phyloP scores from a whole-genome alignment of 2,329 filamentous ascomycete species.

The Phialophora tarda region DNA sequence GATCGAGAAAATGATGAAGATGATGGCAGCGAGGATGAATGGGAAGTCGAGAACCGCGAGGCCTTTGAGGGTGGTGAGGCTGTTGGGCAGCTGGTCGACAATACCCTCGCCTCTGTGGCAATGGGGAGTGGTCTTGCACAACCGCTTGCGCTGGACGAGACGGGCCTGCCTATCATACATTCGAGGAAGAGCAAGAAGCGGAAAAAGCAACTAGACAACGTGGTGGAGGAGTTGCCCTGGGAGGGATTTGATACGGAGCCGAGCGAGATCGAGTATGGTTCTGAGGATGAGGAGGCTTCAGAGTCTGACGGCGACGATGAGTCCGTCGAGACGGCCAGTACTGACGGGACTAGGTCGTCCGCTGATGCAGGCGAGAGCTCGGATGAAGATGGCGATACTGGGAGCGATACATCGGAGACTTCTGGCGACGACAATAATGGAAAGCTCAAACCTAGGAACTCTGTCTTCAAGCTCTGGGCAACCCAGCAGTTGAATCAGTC shows the following conservation, averaged over 20 bases:
- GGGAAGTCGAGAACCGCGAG: slow-evolving; percentile 43
- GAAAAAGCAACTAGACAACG: slow-evolving; percentile 44
- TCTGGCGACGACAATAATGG: slow-evolving; percentile 42
- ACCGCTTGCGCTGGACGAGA: slow-evolving; percentile 78
- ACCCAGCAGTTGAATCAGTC: slow-evolving; percentile 83
- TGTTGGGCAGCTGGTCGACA: no score
- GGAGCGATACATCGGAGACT: slow-evolving; percentile 41
- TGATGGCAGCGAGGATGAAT: slow-evolving; percentile 38
- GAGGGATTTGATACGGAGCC: slow-evolving; percentile 53
- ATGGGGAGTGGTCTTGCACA: slow-evolving; percentile 82
- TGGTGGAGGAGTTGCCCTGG: slow-evolving; percentile 50
- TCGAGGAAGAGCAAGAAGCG: slow-evolving; percentile 73
- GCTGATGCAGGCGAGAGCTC: slow-evolving; percentile 42
- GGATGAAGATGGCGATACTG: slow-evolving; percentile 42
- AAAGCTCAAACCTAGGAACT: slow-evolving; percentile 54
- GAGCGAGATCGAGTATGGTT: slow-evolving; percentile 41
- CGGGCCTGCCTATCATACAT: slow-evolving; percentile 76
- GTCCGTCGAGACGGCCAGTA: slow-evolving; percentile 39
- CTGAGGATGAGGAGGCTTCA: slow-evolving; percentile 27
- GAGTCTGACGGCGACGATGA: slow-evolving; percentile 31
- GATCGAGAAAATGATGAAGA: slow-evolving; percentile 30
- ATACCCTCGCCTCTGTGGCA: not conserved
- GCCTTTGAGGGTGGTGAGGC: slow-evolving; percentile 26
- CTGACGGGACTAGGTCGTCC: slow-evolving; percentile 12
- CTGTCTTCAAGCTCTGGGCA: slow-evolving; percentile 94